These are phyloP conservation scores for Zalerion maritima DNA, from an alignment of 495 filamentous ascomycete genomes.

Conservation along the genomic window DNA sequence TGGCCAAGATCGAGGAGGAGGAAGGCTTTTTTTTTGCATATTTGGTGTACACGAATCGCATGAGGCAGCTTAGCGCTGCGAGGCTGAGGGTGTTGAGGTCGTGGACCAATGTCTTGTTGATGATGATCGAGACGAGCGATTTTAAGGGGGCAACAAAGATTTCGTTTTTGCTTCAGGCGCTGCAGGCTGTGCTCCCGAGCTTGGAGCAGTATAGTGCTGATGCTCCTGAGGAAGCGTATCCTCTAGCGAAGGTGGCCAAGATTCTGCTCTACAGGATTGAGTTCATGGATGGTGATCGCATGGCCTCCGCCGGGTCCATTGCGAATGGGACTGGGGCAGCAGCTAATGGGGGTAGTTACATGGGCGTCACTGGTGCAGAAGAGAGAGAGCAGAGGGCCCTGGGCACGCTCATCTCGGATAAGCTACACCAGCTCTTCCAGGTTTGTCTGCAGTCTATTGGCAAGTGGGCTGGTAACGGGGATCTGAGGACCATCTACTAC, in stretches of 20 bases:
- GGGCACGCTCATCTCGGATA: conserved; percentile 67
- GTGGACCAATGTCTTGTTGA: conserved; percentile 68
- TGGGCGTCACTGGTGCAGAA: too few relatives aligned
- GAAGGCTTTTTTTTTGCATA: conserved; percentile 38
- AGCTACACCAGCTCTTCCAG: conserved; percentile 82
- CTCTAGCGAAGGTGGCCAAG: conserved; percentile 64
- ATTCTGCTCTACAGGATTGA: conserved; percentile 61
- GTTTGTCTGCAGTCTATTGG: conserved; percentile 60
- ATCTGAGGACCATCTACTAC: conserved; percentile 71
- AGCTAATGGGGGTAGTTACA: too few relatives aligned
- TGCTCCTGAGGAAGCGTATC: conserved; percentile 47
- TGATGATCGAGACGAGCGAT: conserved; percentile 64
- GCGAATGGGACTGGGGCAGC: too few relatives aligned
- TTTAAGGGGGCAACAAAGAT: conserved; percentile 51
- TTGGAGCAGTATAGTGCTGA: conserved; percentile 57
- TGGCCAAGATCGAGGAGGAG: conserved; percentile 42
- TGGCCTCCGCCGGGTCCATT: conserved; percentile 11
- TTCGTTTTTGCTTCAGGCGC: conserved; percentile 64
- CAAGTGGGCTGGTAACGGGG: conserved; percentile 49
- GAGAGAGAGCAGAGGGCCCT: conserved; percentile 34
- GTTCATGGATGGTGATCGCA: conserved; percentile 30
- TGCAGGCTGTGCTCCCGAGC: conserved; percentile 76
- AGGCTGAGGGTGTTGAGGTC: conserved; percentile 51
- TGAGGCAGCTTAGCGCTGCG: conserved; percentile 39
- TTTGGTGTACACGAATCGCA: conserved; percentile 49